Evolutionary conservation across 768 basidiomycete species (phyloP).

Genomic region (Brasilioporus rufonigricans): DNA sequence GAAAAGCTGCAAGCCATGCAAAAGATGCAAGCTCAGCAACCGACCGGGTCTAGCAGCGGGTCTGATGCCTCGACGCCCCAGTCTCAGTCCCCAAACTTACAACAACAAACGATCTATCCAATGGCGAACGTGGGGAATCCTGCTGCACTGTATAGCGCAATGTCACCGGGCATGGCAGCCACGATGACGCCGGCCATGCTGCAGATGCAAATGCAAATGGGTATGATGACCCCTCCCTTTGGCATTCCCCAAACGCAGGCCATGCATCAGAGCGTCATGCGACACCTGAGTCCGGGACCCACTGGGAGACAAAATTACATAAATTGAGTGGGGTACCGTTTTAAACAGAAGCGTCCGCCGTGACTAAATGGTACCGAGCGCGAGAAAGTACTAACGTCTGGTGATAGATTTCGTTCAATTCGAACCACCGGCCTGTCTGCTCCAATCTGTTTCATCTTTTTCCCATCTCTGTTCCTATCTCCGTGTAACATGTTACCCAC

Average conservation of each 20-base stretch:
- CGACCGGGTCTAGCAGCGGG: conserved; percentile 25
- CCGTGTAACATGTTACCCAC: conserved; percentile 31
- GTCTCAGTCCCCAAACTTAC: conserved; percentile 39
- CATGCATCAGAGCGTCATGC: conserved; percentile 87
- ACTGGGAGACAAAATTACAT: conserved; percentile 45
- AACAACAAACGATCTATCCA: conserved; percentile 48
- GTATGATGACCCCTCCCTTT: conserved; percentile 47
- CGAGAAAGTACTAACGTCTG: conserved; percentile 12
- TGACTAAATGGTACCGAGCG: conserved; percentile 1
- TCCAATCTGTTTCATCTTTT: conserved; percentile 18
- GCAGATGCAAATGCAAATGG: conserved; percentile 51
- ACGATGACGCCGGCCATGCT: conserved; percentile 33
- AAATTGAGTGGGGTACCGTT: conserved; percentile 36
- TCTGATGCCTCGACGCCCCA: conserved; percentile 32
- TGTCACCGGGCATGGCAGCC: conserved; percentile 31
- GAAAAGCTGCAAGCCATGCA: conserved; percentile 81
- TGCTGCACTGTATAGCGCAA: conserved; percentile 38
- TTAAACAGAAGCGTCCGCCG: conserved; percentile 20
- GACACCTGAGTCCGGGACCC: conserved; percentile 71
- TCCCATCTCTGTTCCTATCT: conserved; percentile 12
- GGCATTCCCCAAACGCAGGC: conserved; percentile 59
- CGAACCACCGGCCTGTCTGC: conserved; percentile 9
- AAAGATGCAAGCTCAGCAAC: conserved; percentile 47
- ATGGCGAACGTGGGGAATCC: conserved; percentile 43
- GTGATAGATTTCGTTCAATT: conserved; percentile 29